Base-by-base conservation (phyloP, 2,329 filamentous ascomycete genomes). In the Furcasterigmium furcatum region DNA sequence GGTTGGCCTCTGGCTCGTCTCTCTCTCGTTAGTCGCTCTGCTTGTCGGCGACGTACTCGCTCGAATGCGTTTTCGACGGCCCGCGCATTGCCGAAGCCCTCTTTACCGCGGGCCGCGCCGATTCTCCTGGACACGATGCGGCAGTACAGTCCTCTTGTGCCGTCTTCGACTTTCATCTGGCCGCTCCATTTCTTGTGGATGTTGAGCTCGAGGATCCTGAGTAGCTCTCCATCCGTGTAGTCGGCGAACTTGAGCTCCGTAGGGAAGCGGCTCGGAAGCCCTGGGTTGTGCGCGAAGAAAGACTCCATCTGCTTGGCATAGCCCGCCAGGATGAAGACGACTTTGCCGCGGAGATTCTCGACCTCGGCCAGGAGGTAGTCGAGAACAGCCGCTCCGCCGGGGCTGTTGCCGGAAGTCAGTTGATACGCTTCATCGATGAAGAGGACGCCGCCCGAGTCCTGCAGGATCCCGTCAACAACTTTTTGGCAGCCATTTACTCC, bases 341-440 rank as follows among this genome's bases (percentile, higher is more conserved):
- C 62, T 53, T 86, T 86, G 0, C 86, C 87, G 0, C 73, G 77
- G 1, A 81, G 70, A 43, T 89, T 88, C 53, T 91, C 87, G 1
- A 90, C 77, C 54, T 91, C 85, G 0, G 84, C 74, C 0, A 92
- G 74, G 0, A 92, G 67, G 48, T 76, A 88, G 50, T 92, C 86
- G 0, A 92, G 67, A 0, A 90, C 84, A 0, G 76, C 73, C 1
- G 64, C 68, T 0, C 87, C 86, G 1, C 77, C 78, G 3, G 59
- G 55, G 19, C 67, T 85, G 45, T 79, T 77, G 0, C 76, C 76
- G 1, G 78, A 79, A 0, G 80, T 74, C 0, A 92, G 69, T 51
- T 91, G 87, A 55, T 92, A 91, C 0, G 87, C 86, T 59, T 92
- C 87, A 48, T 92, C 88, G 19, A 92, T 84, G 56, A 92, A 91